phyloP scores from a whole-genome alignment of 192 early-diverging fungal genomes.

The Globomyces pollinis-pini region DNA sequence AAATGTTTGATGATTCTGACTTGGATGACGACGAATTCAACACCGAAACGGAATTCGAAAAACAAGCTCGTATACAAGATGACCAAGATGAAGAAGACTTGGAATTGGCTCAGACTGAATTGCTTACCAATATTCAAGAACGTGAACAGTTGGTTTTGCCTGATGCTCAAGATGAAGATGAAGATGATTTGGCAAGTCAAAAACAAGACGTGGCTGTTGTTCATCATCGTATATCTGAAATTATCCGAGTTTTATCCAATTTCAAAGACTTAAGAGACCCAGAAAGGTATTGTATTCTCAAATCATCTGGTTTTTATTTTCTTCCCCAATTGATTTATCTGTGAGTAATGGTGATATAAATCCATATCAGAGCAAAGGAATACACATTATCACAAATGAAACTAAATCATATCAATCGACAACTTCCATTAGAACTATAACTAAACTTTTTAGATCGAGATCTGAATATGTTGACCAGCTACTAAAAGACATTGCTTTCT shows the following conservation, averaged over 20 bases:
- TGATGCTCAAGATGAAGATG: constrained; percentile 50
- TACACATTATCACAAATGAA: too few relatives aligned
- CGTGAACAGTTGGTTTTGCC: constrained; percentile 62
- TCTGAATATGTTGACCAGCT: constrained; percentile 82
- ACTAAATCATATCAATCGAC: too few relatives aligned
- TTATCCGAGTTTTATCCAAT: constrained; percentile 80
- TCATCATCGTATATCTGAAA: constrained; percentile 83
- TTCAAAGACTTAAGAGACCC: constrained; percentile 78
- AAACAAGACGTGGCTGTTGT: constrained; percentile 64
- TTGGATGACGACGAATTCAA: constrained; percentile 46
- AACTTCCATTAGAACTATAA: too few relatives aligned
- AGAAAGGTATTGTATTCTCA: constrained; percentile 13
- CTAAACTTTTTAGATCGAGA: constrained; percentile 61
- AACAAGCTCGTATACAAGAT: constrained; percentile 60
- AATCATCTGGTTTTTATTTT: constrained; percentile 19
- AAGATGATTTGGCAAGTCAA: constrained; percentile 55
- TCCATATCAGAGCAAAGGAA: too few relatives aligned
- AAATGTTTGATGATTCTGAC: constrained; percentile 36
- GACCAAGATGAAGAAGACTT: constrained; percentile 57
- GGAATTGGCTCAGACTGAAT: constrained; percentile 58
- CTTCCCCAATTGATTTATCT: neutral
- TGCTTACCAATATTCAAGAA: constrained; percentile 71
- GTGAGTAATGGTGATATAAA: neutral
- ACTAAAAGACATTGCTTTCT: constrained; percentile 79
- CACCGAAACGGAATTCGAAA: constrained; percentile 63